phyloP scores from a whole-genome alignment of 2,329 filamentous ascomycete genomes.

The Beauveria asiatica region DNA sequence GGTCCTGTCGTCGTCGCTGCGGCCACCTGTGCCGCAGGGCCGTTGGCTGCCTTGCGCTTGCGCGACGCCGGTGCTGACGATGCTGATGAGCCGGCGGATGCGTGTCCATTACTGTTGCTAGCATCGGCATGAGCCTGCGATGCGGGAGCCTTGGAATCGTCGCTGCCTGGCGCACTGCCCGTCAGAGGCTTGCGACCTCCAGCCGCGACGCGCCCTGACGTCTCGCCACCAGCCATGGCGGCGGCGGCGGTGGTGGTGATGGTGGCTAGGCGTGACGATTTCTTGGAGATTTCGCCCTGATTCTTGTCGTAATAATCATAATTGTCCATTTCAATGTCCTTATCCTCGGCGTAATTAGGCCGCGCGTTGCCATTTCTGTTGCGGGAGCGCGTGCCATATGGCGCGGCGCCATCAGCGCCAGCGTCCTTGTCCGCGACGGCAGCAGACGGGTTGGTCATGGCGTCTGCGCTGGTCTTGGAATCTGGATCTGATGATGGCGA shows the following conservation, averaged over 20 bases:
- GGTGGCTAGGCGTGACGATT: slow-evolving; percentile 40
- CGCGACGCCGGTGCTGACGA: slow-evolving; percentile 50
- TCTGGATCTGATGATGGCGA: slow-evolving; percentile 26
- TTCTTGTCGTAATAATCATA: slow-evolving; percentile 61
- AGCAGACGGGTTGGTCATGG: slow-evolving; percentile 41
- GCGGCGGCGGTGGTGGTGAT: slow-evolving; percentile 15
- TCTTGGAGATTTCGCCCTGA: slow-evolving; percentile 46
- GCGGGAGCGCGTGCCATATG: slow-evolving; percentile 89
- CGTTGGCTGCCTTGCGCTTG: slow-evolving; percentile 70
- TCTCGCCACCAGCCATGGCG: slow-evolving; percentile 23
- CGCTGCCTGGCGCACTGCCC: slow-evolving; percentile 21
- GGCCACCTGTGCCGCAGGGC: slow-evolving; percentile 10
- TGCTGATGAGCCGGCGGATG: slow-evolving; percentile 35
- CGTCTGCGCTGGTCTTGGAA: slow-evolving; percentile 24
- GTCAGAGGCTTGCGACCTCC: slow-evolving; percentile 30
- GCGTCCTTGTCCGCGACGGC: slow-evolving; percentile 39
- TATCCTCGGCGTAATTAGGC: slow-evolving; percentile 92
- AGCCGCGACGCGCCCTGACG: slow-evolving; percentile 23
- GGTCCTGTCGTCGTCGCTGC: neutral
- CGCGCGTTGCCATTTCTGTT: slow-evolving; percentile 74
- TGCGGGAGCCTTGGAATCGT: slow-evolving; percentile 30
- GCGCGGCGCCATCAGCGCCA: slow-evolving; percentile 47
- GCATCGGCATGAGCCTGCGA: slow-evolving; percentile 24
- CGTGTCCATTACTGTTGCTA: slow-evolving; percentile 15
- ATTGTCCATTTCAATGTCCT: slow-evolving; percentile 77